Evolutionary conservation across 805 yeast species (phyloP), one percentile per base, ranked within the genome.

Genomic region (Metschnikowia matae): DNA sequence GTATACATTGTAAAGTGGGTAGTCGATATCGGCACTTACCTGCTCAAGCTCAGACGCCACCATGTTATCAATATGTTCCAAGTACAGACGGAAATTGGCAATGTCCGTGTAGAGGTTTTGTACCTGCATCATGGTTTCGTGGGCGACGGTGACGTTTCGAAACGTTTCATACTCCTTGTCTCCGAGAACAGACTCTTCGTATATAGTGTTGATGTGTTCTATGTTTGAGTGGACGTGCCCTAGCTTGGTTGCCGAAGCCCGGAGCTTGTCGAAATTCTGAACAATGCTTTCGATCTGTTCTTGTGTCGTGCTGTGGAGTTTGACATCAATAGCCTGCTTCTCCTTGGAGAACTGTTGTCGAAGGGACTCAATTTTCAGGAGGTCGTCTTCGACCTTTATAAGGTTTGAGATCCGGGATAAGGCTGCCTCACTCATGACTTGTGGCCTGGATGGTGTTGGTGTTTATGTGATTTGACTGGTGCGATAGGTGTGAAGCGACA

Each of bases 41-140:
- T 79, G 66, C 18, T 64, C 65, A 15, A 61, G 60, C 52, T 73
- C 78, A 6, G 58, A 52, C 21, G 78, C 82, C 51, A 91, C 74
- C 65, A 86, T 58, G 11, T 62, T 62, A 52, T 81, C 79, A 14
- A 91, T 68, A 11, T 71, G 66, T 14, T 72, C 71, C 21, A 85
- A 66, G 38, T 81, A 75, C 7, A 73, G 66, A 32, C 78, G 74
- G 67, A 86, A 81, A 18, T 78, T 70, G 21, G 78, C 67, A 52
- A 91, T 84, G 53, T 80, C 85, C 37, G 77, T 73, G 53, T 84
- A 83, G 31, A 90, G 80, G 55, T 74, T 69, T 38, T 83, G 81
- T 7, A 89, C 87, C 57, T 83, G 85, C 44, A 77, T 80, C 63
- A 92, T 83, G 56, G 84, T 85, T 56, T 85, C 86, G 63, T 87